Evolutionary conservation across 768 basidiomycete genomes (phyloP), one percentile per base, ranked within the genome.

Genomic region (Obba rivulosa): DNA sequence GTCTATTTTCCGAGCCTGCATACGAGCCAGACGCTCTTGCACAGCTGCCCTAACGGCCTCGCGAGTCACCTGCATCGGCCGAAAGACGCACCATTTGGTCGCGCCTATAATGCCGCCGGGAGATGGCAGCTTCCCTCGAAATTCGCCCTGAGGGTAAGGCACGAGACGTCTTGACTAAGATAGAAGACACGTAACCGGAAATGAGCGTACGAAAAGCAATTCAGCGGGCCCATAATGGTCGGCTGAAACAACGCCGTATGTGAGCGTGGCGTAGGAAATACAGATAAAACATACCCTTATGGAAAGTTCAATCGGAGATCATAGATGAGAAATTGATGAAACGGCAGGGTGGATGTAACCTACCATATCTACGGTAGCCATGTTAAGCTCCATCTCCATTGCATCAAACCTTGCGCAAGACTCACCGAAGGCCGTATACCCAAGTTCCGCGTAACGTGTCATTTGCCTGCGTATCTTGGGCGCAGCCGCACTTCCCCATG

Each of bases 221-320:
- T 92, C 89, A 18, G 89, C 79, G 57, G 81, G 79, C 14, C 89
- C 89, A 70, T 92, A 92, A 67, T 92, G 90, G 69, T 92, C 89
- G 57, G 89, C 89, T 87, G 49, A 41, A 28, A 42, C 52, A 49
- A n/a, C 28, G 20, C 17, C 20, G 34, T 41, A 14, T 34, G 44
- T 38, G 42, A 46, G 37, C 25, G 43, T 28, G 23, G 22, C 34
- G 21, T 28, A 45, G 35, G 45, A 49, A 38, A 48, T 46, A 38
- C 18, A 38, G 18, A 41, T 45, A 41, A 17, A 8, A 48, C 54
- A 41, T 38, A 49, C 54, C 51, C 51, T 43, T 34, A 45, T 16
- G 28, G 41, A 7, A 20, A 17, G 18, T 2, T 14, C 3, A 18
- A 11, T 9, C 31, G 38, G 51, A 35, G 43, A 4, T 21, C 31